A percentile compares a stretch with the other conserved stretches of the same genome.
These are phyloP conservation scores for Aspergillus carbonarius DNA, from an alignment of 2,329 filamentous ascomycete species.

Conservation along the genomic window DNA sequence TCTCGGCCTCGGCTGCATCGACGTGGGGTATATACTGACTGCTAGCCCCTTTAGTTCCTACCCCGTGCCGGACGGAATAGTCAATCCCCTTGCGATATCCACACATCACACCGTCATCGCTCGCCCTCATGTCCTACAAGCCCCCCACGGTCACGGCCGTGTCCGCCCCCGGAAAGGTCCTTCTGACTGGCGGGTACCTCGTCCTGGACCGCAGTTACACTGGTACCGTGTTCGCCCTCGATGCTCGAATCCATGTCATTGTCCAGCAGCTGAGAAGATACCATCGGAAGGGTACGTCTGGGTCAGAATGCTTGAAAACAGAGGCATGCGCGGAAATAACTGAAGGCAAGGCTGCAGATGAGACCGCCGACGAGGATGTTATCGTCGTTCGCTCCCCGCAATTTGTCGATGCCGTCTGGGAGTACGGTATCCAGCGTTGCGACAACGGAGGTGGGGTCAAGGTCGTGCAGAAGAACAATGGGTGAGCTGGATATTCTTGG, in stretches of 20 bases:
- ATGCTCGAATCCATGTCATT: slow-evolving; percentile 63
- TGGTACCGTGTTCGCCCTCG: slow-evolving; percentile 65
- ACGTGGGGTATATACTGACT: neutral
- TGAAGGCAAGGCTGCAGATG: slow-evolving; percentile 42
- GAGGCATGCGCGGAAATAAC: neutral
- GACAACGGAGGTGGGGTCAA: slow-evolving; percentile 74
- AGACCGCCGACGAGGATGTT: slow-evolving; percentile 63
- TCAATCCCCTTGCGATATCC: neutral
- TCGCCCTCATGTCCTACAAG: slow-evolving; percentile 13
- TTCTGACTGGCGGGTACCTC: slow-evolving; percentile 91
- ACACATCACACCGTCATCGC: neutral
- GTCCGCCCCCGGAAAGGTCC: slow-evolving; percentile 93
- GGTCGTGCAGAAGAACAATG: slow-evolving; percentile 63
- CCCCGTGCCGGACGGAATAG: neutral
- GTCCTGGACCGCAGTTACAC: slow-evolving; percentile 87
- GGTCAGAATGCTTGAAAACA: slow-evolving; percentile 9
- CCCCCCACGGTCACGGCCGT: slow-evolving; percentile 54
- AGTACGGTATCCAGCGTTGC: slow-evolving; percentile 73
- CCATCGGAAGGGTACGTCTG: slow-evolving; percentile 18
- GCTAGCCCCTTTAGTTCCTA: neutral
- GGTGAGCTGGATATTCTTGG: slow-evolving; percentile 26
- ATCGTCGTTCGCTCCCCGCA: slow-evolving; percentile 90
- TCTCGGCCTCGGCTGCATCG: neutral
- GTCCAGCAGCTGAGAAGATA: slow-evolving; percentile 54
- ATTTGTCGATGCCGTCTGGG: slow-evolving; percentile 83